phyloP scores from a whole-genome alignment of 106 monocot genomes.

The Allium cepa region DNA sequence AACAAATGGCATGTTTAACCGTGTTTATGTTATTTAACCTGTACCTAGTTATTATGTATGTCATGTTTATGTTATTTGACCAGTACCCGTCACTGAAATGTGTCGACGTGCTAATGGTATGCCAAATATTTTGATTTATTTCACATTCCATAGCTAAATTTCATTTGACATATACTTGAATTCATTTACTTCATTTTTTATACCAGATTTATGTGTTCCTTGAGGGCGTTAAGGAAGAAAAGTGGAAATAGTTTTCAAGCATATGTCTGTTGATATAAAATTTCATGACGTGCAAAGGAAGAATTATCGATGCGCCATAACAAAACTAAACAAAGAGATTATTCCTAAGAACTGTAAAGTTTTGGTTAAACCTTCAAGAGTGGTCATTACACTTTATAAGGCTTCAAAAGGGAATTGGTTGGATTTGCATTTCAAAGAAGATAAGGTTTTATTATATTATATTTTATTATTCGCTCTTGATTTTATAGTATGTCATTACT shows the following conservation, averaged over 20 bases:
- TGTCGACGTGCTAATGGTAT: too few species aligned
- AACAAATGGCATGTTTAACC: too few species aligned
- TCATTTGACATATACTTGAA: too few species aligned
- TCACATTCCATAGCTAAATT: too few species aligned
- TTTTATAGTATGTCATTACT: too few species aligned
- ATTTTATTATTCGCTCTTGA: too few species aligned
- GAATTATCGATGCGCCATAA: constrained; percentile 52
- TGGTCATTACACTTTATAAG: constrained; percentile 52
- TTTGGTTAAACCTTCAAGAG: constrained; percentile 50
- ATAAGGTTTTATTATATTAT: constrained; percentile 27
- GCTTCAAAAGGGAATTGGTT: constrained; percentile 68
- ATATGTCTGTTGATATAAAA: constrained; percentile 50
- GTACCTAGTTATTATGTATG: too few species aligned
- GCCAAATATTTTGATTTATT: too few species aligned
- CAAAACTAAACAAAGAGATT: constrained; percentile 74
- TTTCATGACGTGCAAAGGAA: constrained; percentile 70
- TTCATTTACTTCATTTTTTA: neutral
- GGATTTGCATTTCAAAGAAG: constrained; percentile 64
- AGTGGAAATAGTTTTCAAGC: constrained; percentile 32
- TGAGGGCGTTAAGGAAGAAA: constrained; percentile 49
- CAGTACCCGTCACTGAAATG: too few species aligned
- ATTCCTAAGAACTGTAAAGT: constrained; percentile 52
- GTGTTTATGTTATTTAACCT: too few species aligned
- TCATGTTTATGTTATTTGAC: too few species aligned
- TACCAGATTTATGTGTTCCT: constrained; percentile 58